Percentiles rank a stretch among this genome's conserved stretches.
phyloP scores from a whole-genome alignment of 2,329 filamentous ascomycete species.

The Epichloe coenophiala region DNA sequence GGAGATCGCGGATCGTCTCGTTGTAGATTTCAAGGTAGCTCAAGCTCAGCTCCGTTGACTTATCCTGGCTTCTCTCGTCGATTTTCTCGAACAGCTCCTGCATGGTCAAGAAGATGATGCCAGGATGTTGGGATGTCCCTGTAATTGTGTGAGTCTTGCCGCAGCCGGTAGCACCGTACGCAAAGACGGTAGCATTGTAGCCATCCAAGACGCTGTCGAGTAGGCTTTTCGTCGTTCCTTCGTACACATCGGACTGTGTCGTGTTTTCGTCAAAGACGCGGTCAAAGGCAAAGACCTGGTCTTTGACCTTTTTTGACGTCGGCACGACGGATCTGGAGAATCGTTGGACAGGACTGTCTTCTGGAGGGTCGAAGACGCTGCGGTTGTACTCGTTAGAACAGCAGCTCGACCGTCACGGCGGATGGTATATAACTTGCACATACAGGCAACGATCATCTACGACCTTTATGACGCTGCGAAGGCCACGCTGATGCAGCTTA shows the following conservation, averaged over 20 bases:
- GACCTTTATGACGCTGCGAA: slow-evolving; percentile 88
- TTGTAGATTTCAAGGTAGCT: slow-evolving; percentile 99
- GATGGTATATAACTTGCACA: too few species aligned
- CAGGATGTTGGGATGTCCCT: slow-evolving; percentile 80
- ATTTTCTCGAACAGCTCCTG: slow-evolving; percentile 97
- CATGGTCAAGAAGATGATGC: slow-evolving; percentile 98
- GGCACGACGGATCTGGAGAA: slow-evolving; percentile 73
- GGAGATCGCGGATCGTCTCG: slow-evolving; percentile 89
- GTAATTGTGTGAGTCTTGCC: slow-evolving; percentile 98
- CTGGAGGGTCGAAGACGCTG: slow-evolving; percentile 93
- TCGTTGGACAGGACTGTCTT: slow-evolving; percentile 82
- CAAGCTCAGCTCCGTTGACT: slow-evolving; percentile 77
- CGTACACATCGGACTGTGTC: slow-evolving; percentile 86
- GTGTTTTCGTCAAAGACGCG: slow-evolving; percentile 93
- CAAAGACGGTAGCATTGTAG: slow-evolving; percentile 98
- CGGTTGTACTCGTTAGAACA: background rate
- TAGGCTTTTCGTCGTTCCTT: slow-evolving; percentile 77
- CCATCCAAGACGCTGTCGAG: slow-evolving; percentile 92
- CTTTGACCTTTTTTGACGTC: slow-evolving; percentile 86
- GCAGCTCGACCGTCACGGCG: background rate
- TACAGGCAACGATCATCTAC: slow-evolving; percentile 94
- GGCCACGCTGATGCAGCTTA: slow-evolving; percentile 72
- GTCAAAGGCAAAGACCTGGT: slow-evolving; percentile 96
- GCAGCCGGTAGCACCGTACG: slow-evolving; percentile 93
- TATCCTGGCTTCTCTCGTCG: slow-evolving; percentile 70